Percentiles rank a stretch among this genome's conserved stretches.
These are phyloP conservation scores for Globisporangium cystogenes DNA, from an alignment of 352 stramenopile genomes.

Conservation along the genomic window DNA sequence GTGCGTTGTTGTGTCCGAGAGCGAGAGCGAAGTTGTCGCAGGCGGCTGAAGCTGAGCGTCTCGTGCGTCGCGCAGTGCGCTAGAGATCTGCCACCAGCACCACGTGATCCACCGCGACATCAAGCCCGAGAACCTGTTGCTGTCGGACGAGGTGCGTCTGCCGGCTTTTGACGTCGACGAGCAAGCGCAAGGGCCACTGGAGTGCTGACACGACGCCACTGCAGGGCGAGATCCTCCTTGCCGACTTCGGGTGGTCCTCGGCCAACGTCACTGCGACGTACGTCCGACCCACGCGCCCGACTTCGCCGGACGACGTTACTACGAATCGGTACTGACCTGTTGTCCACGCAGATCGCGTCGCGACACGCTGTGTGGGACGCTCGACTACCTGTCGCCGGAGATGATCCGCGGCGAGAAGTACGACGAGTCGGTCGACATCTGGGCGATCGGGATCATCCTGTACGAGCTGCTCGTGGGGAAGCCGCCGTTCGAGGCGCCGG, in stretches of 20 bases:
- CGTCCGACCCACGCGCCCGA: slow-evolving; percentile 1
- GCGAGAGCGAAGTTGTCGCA: background rate
- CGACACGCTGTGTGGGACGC: slow-evolving; percentile 97
- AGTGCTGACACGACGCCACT: background rate
- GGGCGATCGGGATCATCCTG: slow-evolving; percentile 97
- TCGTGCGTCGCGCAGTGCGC: slow-evolving; percentile 17
- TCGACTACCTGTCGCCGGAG: slow-evolving; percentile 99
- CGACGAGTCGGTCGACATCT: slow-evolving; percentile 98
- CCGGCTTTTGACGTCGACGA: background rate
- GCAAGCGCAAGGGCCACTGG: too few species aligned
- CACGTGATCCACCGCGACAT: slow-evolving; percentile 93
- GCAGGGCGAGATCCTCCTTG: slow-evolving; percentile 95
- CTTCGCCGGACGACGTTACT: too few species aligned
- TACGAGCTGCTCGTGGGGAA: slow-evolving; percentile 97
- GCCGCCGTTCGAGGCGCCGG: slow-evolving; percentile 96
- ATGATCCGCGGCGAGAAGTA: slow-evolving; percentile 99
- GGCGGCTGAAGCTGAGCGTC: background rate
- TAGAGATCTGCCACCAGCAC: slow-evolving; percentile 73
- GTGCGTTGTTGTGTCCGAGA: slow-evolving; percentile 10
- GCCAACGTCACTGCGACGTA: slow-evolving; percentile 74
- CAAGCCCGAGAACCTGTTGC: slow-evolving; percentile 94
- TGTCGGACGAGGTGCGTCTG: slow-evolving; percentile 47
- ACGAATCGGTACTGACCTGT: too few species aligned
- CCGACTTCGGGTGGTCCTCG: slow-evolving; percentile 99
- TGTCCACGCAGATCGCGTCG: slow-evolving; percentile 66